Evolutionary conservation across 1,139 yeast species (phyloP).

Genomic region (Saccharomyces hybrid): DNA sequence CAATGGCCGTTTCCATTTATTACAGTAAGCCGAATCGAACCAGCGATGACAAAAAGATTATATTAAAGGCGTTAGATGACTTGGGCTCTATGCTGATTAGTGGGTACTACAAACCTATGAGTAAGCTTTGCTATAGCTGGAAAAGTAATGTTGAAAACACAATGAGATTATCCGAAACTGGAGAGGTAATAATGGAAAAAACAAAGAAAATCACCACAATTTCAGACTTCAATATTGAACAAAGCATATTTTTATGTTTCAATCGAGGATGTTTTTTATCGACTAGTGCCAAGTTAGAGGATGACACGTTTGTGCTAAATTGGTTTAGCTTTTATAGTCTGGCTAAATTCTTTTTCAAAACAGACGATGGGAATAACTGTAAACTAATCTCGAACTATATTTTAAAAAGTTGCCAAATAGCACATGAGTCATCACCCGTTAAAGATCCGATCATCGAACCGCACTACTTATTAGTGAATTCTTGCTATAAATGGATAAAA

Average conservation of each 20-base stretch:
- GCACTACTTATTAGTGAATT: constrained; percentile 56
- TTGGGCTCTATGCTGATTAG: constrained; percentile 26
- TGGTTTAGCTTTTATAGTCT: constrained; percentile 60
- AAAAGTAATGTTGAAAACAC: constrained; percentile 12
- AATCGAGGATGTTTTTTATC: constrained; percentile 40
- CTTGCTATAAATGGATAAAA: constrained; percentile 50
- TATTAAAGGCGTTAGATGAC: constrained; percentile 22
- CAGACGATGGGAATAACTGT: constrained; percentile 28
- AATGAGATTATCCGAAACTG: constrained; percentile 19
- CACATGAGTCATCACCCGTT: constrained; percentile 37
- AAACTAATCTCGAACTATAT: constrained; percentile 36
- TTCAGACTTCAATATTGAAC: constrained; percentile 25
- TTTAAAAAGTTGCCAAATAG: constrained; percentile 37
- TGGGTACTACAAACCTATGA: constrained; percentile 52
- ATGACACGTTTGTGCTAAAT: constrained; percentile 26
- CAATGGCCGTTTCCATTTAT: constrained; percentile 52
- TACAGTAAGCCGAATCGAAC: constrained; percentile 3
- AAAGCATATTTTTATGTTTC: constrained; percentile 32
- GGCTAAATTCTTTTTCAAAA: constrained; percentile 54
- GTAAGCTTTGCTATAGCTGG: constrained; percentile 30
- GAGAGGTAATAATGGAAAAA: constrained; percentile 27
- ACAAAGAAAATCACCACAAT: constrained; percentile 17
- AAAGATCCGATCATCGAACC: constrained; percentile 67
- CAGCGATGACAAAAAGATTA: constrained; percentile 26
- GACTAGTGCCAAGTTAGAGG: constrained; percentile 14